Evolutionary conservation across 768 basidiomycete species (phyloP).

Genomic region (Collybia nuda): DNA sequence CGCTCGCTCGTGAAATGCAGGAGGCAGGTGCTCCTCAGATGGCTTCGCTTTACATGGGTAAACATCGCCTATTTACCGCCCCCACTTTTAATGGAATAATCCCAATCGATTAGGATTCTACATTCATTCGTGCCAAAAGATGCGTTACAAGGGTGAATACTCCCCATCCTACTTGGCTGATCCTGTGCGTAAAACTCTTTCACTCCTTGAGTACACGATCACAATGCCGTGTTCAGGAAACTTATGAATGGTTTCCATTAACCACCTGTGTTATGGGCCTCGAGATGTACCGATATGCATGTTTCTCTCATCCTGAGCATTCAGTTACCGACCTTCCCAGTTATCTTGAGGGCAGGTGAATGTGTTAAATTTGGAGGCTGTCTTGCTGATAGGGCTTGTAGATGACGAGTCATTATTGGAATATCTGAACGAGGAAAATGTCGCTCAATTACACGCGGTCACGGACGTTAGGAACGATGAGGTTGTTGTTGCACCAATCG

Average conservation of each 20-base stretch:
- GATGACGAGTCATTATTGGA: conserved; percentile 6
- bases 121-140: conserved; percentile 89
- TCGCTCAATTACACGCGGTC: conserved; percentile 13
- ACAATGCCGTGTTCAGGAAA: conserved; percentile 49
- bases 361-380: background rate
- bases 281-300: conserved; percentile 65
- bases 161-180: conserved; percentile 85
- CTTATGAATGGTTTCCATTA: conserved; percentile 75
- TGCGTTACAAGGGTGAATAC: conserved; percentile 96
- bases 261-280: conserved; percentile 58
- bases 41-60: conserved; percentile 86
- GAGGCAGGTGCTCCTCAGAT: conserved; percentile 64
- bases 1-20: conserved; percentile 74
- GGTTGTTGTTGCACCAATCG: conserved; percentile 21
- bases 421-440: conserved; percentile 6
- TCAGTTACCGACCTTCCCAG: conserved; percentile 38
- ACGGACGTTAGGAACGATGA: conserved; percentile 13
- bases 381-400: background rate
- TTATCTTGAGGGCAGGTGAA: conserved; percentile 12
- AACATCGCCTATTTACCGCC: conserved; percentile 12
- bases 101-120: conserved; percentile 71
- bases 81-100: background rate
- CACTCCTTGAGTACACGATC: background rate
- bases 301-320: conserved; percentile 64
- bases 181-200: conserved; percentile 52